Evolutionary conservation across 1,284 basidiomycete genomes (phyloP).

Genomic region (Trametes hirsuta): DNA sequence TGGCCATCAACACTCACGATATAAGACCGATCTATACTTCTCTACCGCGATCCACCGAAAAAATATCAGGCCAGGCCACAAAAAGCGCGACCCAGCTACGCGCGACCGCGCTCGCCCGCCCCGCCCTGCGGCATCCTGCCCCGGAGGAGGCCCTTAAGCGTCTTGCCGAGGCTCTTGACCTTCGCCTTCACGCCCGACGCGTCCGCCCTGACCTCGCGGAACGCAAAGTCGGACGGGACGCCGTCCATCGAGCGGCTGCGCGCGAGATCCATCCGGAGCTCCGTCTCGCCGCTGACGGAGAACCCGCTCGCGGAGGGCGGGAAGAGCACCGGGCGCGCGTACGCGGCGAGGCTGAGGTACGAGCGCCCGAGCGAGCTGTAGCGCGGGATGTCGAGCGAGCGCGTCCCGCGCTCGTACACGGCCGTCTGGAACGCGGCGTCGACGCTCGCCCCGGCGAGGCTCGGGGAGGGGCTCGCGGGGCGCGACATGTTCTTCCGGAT

Average conservation of each 20-base stretch:
- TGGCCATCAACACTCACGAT: background rate
- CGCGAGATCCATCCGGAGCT: constrained; percentile 60
- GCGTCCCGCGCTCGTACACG: constrained; percentile 23
- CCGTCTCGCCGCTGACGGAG: constrained; percentile 63
- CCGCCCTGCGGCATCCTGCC: constrained; percentile 8
- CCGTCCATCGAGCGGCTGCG: constrained; percentile 37
- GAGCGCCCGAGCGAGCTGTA: constrained; percentile 21
- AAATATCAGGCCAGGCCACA: background rate
- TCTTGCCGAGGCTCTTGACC: constrained; percentile 47
- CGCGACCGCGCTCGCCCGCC: background rate
- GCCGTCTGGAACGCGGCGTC: constrained; percentile 31
- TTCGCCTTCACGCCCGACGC: constrained; percentile 33
- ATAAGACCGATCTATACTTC: constrained; percentile 5
- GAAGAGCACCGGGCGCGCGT: constrained; percentile 15
- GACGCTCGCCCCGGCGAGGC: constrained; percentile 28
- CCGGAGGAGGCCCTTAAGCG: constrained; percentile 44
- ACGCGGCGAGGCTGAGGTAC: constrained; percentile 13
- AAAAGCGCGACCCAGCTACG: background rate
- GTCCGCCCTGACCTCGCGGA: constrained; percentile 18
- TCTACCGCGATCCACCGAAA: background rate
- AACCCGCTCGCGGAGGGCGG: constrained; percentile 20
- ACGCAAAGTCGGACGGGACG: constrained; percentile 23
- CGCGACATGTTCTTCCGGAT: constrained; percentile 61
- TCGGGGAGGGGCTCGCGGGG: constrained; percentile 38
- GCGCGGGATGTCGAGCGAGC: constrained; percentile 30